Conservation (phyloP, 73 alveolate species). For the Urostyla sp. region DNA sequence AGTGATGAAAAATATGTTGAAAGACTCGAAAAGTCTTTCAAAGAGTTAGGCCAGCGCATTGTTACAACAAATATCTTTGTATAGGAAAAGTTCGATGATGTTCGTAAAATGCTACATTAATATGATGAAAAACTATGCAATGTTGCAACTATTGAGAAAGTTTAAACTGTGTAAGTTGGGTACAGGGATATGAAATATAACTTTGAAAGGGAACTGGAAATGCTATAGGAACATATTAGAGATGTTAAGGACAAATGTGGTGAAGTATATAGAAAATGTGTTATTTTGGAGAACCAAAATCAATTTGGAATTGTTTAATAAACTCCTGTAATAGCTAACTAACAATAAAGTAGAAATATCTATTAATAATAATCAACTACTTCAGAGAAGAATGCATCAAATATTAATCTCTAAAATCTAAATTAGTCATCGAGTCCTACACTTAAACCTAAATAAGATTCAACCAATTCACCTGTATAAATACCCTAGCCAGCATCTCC, state of each 20-base stretch:
- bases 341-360: too few relatives aligned
- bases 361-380: too few relatives aligned
- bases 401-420: too few relatives aligned
- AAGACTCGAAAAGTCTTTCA: slow-evolving; percentile 39
- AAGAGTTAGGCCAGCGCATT: slow-evolving; percentile 23
- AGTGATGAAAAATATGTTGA: slow-evolving; percentile 18
- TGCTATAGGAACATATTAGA: slow-evolving; percentile 47
- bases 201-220: slow-evolving; percentile 53
- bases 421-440: too few relatives aligned
- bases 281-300: slow-evolving; percentile 32
- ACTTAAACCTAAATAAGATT: too few relatives aligned
- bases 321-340: too few relatives aligned
- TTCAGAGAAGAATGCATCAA: too few relatives aligned
- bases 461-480: too few relatives aligned
- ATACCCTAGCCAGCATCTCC: too few relatives aligned
- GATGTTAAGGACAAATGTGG: slow-evolving; percentile 50
- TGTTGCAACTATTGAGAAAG: slow-evolving; percentile 34
- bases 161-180: slow-evolving; percentile 17
- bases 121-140: slow-evolving; percentile 18
- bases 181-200: slow-evolving; percentile 43
- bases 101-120: not conserved
- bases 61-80: slow-evolving; percentile 3
- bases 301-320: too few relatives aligned
- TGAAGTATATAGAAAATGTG: slow-evolving; percentile 16
- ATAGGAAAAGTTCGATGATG: slow-evolving; percentile 28